Percentiles rank a stretch among this genome's conserved stretches.
These are phyloP conservation scores for Psilocybe cyanescens DNA, from an alignment of 768 basidiomycete genomes.

Conservation along the genomic window DNA sequence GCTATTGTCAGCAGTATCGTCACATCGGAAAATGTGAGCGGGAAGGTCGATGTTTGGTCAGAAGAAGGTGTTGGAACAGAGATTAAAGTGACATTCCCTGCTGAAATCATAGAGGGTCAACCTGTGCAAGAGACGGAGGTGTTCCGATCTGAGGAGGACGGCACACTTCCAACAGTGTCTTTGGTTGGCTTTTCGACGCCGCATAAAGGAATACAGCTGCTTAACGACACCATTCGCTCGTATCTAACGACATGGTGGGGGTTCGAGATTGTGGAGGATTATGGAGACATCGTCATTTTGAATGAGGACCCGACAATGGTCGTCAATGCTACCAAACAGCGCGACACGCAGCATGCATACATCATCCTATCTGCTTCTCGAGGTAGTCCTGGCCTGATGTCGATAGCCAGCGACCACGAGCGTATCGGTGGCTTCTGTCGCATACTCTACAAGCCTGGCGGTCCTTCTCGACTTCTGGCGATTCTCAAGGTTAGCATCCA, in stretches of 20 bases:
- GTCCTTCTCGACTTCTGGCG: conserved; percentile 72
- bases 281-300: conserved; percentile 71
- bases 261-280: conserved; percentile 56
- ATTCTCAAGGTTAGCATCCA: conserved; percentile 68
- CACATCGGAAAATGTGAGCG: conserved; percentile 81
- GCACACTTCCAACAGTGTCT: conserved; percentile 55
- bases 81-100: conserved; percentile 84
- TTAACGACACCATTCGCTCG: conserved; percentile 61
- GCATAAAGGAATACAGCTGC: conserved; percentile 69
- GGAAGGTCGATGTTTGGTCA: conserved; percentile 94
- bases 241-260: conserved; percentile 83
- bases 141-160: conserved; percentile 44
- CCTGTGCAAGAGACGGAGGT: conserved; percentile 44
- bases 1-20: conserved; percentile 96
- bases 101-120: conserved; percentile 54
- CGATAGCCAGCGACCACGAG: conserved; percentile 72
- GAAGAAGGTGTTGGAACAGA: conserved; percentile 91
- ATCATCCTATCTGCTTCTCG: conserved; percentile 76
- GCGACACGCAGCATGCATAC: conserved; percentile 66
- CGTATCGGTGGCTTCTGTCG: conserved; percentile 86
- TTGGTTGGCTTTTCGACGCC: conserved; percentile 72
- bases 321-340: conserved; percentile 55
- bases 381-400: conserved; percentile 64
- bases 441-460: conserved; percentile 88
- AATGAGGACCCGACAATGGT: conserved; percentile 77